A percentile compares a stretch with the other conserved stretches of the same genome.
Conservation (phyloP, 129 eudicot species). For the Flaveria robusta region DNA sequence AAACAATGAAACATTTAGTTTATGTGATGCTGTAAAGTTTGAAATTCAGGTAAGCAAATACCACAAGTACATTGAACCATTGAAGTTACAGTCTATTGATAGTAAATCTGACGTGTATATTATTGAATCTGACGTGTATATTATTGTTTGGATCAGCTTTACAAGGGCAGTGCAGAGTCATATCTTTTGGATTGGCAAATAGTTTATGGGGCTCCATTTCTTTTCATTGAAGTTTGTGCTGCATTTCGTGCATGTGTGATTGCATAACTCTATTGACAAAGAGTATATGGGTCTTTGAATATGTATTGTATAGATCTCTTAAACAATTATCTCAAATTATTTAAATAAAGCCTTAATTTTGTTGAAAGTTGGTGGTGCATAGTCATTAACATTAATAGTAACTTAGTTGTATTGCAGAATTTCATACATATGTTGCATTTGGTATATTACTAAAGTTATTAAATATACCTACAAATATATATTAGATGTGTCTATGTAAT, state of each 20-base stretch:
- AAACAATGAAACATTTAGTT: conserved; percentile 16
- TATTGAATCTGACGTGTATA: not conserved
- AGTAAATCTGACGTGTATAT: not conserved
- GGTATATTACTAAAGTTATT: not conserved
- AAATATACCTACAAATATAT: not conserved
- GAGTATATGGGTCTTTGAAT: too few relatives aligned
- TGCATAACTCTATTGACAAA: conserved; percentile 2
- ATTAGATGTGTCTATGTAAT: not conserved
- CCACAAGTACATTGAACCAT: not conserved
- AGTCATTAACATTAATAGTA: not conserved
- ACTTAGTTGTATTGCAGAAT: not conserved
- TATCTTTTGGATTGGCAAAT: conserved; percentile 62
- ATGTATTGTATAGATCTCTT: not conserved
- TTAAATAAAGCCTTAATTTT: not conserved
- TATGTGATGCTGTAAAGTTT: conserved; percentile 50
- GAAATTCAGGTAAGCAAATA: conserved; percentile 57
- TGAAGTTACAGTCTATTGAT: not conserved
- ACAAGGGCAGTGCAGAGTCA: conserved; percentile 52
- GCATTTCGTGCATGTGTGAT: conserved; percentile 49
- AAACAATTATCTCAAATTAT: not conserved
- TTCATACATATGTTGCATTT: not conserved
- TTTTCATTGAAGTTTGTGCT: conserved; percentile 67
- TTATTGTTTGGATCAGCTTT: conserved; percentile 50
- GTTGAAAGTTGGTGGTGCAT: not conserved
- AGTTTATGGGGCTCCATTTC: conserved; percentile 59